These are phyloP conservation scores for Canariomyces notabilis DNA, from an alignment of 2,329 filamentous ascomycete species.

Conservation along the genomic window DNA sequence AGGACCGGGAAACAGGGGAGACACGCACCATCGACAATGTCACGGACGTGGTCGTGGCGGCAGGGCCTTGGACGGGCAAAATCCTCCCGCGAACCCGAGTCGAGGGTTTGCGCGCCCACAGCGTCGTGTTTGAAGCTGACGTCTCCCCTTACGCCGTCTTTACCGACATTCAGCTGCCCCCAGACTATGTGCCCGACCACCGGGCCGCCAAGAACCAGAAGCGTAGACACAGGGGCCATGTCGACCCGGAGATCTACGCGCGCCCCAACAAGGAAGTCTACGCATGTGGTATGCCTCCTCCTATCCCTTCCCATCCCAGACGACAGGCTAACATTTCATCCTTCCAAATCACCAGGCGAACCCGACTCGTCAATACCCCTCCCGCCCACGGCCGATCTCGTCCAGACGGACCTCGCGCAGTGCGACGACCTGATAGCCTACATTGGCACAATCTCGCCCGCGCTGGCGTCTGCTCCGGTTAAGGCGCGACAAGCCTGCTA, in stretches of 20 bases:
- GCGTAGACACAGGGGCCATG: slow-evolving; percentile 54
- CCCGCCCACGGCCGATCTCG: slow-evolving; percentile 68
- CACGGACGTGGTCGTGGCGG: slow-evolving; percentile 48
- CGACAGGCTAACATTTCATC: slow-evolving; percentile 1
- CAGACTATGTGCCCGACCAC: slow-evolving; percentile 53
- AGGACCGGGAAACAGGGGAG: slow-evolving; percentile 40
- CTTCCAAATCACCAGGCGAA: slow-evolving; percentile 56
- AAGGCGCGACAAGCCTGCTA: slow-evolving; percentile 86
- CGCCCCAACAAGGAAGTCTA: slow-evolving; percentile 86
- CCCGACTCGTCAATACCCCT: slow-evolving; percentile 72
- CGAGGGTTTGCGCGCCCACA: slow-evolving; percentile 57
- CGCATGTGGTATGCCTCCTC: slow-evolving; percentile 62
- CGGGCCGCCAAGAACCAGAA: slow-evolving; percentile 43
- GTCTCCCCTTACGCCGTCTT: slow-evolving; percentile 77
- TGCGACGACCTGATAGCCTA: slow-evolving; percentile 86
- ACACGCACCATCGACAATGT: slow-evolving; percentile 37
- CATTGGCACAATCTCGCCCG: slow-evolving; percentile 59
- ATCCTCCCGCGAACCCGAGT: slow-evolving; percentile 55
- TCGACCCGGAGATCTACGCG: slow-evolving; percentile 90
- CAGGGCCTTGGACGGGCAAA: slow-evolving; percentile 50
- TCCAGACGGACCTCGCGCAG: slow-evolving; percentile 66
- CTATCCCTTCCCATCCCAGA: not conserved
- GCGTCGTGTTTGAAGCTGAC: slow-evolving; percentile 58
- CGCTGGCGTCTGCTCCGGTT: slow-evolving; percentile 63
- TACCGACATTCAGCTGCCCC: slow-evolving; percentile 73